A percentile compares a stretch with the other conserved stretches of the same genome.
These are phyloP conservation scores for Clitoria ternatea DNA, from an alignment of 306 rosid species.

Conservation along the genomic window DNA sequence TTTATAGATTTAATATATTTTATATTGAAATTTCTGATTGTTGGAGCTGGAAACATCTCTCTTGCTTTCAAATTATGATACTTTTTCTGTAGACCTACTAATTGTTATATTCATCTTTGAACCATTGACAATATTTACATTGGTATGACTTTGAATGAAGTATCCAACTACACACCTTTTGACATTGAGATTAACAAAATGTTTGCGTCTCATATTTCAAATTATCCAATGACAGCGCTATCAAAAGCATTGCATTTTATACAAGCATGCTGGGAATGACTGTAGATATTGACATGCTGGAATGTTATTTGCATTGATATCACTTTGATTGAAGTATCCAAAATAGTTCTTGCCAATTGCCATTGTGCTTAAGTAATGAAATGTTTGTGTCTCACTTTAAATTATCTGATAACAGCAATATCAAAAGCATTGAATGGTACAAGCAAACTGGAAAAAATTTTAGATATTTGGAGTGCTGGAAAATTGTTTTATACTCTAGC, in stretches of 20 bases:
- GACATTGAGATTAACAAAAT: slow-evolving; percentile 5
- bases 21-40: background rate
- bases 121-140: background rate
- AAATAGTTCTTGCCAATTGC: too few relatives aligned
- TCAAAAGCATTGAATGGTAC: slow-evolving; percentile 58
- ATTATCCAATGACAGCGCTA: slow-evolving; percentile 49
- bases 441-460: slow-evolving; percentile 60
- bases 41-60: background rate
- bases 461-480: slow-evolving; percentile 86
- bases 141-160: slow-evolving; percentile 18
- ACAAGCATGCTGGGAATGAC: slow-evolving; percentile 64
- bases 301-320: slow-evolving; percentile 58
- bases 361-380: too few relatives aligned
- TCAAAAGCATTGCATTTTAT: slow-evolving; percentile 61
- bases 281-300: slow-evolving; percentile 81
- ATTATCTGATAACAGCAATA: slow-evolving; percentile 46
- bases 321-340: too few relatives aligned
- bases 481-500: slow-evolving; percentile 69
- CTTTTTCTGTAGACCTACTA: background rate
- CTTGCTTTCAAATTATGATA: slow-evolving; percentile 19
- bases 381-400: slow-evolving; percentile 12
- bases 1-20: background rate
- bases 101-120: too few relatives aligned
- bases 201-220: slow-evolving; percentile 14
- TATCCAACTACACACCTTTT: background rate